These are phyloP conservation scores for Orbilia quercus DNA, from an alignment of 2,329 filamentous ascomycete genomes.

Conservation along the genomic window DNA sequence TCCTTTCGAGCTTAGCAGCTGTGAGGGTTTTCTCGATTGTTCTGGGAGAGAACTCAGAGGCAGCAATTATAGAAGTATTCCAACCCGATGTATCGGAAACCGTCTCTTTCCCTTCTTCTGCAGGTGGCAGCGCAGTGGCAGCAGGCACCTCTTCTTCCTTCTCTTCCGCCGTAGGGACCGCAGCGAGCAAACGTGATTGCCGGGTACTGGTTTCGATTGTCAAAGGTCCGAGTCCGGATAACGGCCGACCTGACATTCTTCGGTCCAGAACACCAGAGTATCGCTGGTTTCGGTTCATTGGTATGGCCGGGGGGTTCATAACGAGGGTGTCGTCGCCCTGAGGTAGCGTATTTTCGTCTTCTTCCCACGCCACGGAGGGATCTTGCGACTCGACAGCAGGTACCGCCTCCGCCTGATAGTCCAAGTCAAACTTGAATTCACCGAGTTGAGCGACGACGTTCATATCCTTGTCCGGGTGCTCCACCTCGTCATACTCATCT, in stretches of 20 bases:
- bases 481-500: slow-evolving; percentile 74
- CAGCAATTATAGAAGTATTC: slow-evolving; percentile 34
- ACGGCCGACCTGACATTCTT: slow-evolving; percentile 48
- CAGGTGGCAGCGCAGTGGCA: slow-evolving; percentile 11
- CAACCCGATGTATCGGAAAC: slow-evolving; percentile 25
- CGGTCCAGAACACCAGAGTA: slow-evolving; percentile 51
- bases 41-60: slow-evolving; percentile 44
- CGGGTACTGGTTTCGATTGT: slow-evolving; percentile 50
- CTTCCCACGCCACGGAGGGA: slow-evolving; percentile 62
- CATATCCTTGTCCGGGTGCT: slow-evolving; percentile 80
- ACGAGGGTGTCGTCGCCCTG: slow-evolving; percentile 40
- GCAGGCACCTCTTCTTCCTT: slow-evolving; percentile 21
- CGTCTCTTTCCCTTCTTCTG: slow-evolving; percentile 36
- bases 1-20: slow-evolving; percentile 40
- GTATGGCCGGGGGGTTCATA: slow-evolving; percentile 38
- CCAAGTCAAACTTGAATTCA: slow-evolving; percentile 79
- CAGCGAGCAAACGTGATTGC: slow-evolving; percentile 41
- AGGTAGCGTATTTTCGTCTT: slow-evolving; percentile 35
- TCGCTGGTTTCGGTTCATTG: slow-evolving; percentile 35
- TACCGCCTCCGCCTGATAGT: slow-evolving; percentile 75
- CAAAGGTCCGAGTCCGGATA: slow-evolving; percentile 46
- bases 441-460: slow-evolving; percentile 83
- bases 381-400: slow-evolving; percentile 67
- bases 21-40: slow-evolving; percentile 43
- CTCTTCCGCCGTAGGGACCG: slow-evolving; percentile 23